Evolutionary conservation across 495 filamentous ascomycete species (phyloP), one percentile per base, ranked within the genome.

Genomic region (Geoglossum glabrum): DNA sequence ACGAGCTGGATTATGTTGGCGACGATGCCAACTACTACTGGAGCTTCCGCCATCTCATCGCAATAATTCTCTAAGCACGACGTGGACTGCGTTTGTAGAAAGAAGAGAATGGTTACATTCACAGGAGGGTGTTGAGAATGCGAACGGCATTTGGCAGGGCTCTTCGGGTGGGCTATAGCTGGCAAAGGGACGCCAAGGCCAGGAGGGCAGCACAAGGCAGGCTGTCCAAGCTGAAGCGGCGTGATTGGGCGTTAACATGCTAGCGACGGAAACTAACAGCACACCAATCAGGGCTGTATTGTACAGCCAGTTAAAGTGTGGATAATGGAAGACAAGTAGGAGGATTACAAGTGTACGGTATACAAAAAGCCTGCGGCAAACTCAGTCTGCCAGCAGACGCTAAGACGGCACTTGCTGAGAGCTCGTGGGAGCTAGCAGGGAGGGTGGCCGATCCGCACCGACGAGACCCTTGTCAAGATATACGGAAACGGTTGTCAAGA

Each of bases 11-110:
- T 54, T 27, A 59, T 51, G 27, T 50, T 54, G 47, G 57, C 43
- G 27, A 59, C 47, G 43, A 50, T 54, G 47, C 57, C 47, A 47
- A 59, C 57, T 36, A 59, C 57, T n/a, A 47, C 57, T 54, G 55
- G 45, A 33, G 57, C 57, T 59, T 59, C 57, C 31, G 57, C 57
- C 46, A 59, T 59, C 40, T 45, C n/a, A 45, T 45, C 40, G 40
- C 13, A 40, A 40, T 40, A 40, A 40, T 40, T 21, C 40, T 38
- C 13, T 9, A 36, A 56, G 54, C 54, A 15, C n/a, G 54, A 38
- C 8, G 54, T 34, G 31, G 10, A 40, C 27, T 56, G 40, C 1
- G 25, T 56, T 23, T 17, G 54, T 13, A 38, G 11, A 34, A 36
- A 56, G 26, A 56, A 56, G 54, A 36, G 51, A 21, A 23, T 23